Conservation (phyloP, 768 basidiomycete species). For the Podaxis carcinomalis region DNA sequence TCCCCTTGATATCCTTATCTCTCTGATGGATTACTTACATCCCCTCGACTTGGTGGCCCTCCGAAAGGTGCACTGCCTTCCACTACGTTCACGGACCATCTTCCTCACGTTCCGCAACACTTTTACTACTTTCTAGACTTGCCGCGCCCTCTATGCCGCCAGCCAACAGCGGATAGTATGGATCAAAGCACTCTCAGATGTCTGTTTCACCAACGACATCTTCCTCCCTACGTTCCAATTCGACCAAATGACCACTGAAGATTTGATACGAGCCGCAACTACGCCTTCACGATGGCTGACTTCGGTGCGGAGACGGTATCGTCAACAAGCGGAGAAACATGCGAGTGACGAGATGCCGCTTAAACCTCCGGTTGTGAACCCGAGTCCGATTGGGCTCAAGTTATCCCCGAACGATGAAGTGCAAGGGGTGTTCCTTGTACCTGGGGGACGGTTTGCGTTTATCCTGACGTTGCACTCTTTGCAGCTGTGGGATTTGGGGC, state of each 20-base stretch:
- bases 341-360: not conserved
- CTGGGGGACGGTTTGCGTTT: slow-evolving; percentile 15
- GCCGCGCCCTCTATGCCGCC: slow-evolving; percentile 6
- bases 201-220: slow-evolving; percentile 13
- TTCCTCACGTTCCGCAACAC: not conserved
- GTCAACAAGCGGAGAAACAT: not conserved
- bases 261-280: slow-evolving; percentile 14
- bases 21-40: not conserved
- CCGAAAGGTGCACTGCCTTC: not conserved
- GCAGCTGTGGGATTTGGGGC: slow-evolving; percentile 7
- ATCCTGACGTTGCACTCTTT: not conserved
- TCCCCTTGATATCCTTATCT: slow-evolving; percentile 4
- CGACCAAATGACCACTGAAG: slow-evolving; percentile 14
- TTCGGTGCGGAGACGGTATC: not conserved
- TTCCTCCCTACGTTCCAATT: slow-evolving; percentile 17
- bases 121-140: slow-evolving; percentile 10
- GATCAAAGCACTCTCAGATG: slow-evolving; percentile 15
- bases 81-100: not conserved
- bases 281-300: slow-evolving; percentile 12
- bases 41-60: slow-evolving; percentile 5
- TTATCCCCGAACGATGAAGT: not conserved
- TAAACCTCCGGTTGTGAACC: not conserved
- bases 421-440: slow-evolving; percentile 6
- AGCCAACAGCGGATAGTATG: slow-evolving; percentile 17
- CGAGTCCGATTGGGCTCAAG: not conserved